Conservation (phyloP, 2,329 filamentous ascomycete genomes). For the Microcyclosporella mali region DNA sequence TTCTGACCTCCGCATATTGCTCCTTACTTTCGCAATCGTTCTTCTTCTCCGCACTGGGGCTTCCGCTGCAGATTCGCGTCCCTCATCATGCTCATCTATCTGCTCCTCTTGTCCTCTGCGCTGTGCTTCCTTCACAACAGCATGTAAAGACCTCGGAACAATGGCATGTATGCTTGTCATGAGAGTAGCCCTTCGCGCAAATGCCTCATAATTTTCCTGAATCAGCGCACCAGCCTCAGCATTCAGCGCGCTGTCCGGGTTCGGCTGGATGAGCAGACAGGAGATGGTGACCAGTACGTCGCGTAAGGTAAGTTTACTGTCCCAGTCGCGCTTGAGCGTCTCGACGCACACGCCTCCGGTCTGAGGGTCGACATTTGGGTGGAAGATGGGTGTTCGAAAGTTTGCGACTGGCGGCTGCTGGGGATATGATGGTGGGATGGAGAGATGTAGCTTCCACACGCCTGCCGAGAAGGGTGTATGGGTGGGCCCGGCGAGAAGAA, state of each 20-base stretch:
- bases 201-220: slow-evolving; percentile 54
- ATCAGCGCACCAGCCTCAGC: slow-evolving; percentile 53
- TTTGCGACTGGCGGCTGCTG: slow-evolving; percentile 49
- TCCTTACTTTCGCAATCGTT: slow-evolving; percentile 24
- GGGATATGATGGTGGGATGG: slow-evolving; percentile 54
- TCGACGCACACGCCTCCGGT: slow-evolving; percentile 59
- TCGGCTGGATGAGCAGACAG: slow-evolving; percentile 58
- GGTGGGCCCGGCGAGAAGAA: slow-evolving; percentile 54
- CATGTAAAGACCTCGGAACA: slow-evolving; percentile 42
- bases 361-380: slow-evolving; percentile 59
- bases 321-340: slow-evolving; percentile 60
- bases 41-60: slow-evolving; percentile 22
- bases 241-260: slow-evolving; percentile 59
- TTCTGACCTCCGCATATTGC: slow-evolving; percentile 18
- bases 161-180: slow-evolving; percentile 59
- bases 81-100: slow-evolving; percentile 13
- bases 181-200: slow-evolving; percentile 51
- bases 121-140: slow-evolving; percentile 49
- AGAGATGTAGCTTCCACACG: slow-evolving; percentile 54
- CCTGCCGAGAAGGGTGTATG: slow-evolving; percentile 56
- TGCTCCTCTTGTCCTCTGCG: slow-evolving; percentile 38
- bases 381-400: slow-evolving; percentile 57
- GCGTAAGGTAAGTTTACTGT: slow-evolving; percentile 50
- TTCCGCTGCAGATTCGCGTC: slow-evolving; percentile 13
- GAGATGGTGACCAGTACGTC: slow-evolving; percentile 56